Base-by-base conservation (phyloP, 1,284 basidiomycete genomes). In the Naganishia sp. region DNA sequence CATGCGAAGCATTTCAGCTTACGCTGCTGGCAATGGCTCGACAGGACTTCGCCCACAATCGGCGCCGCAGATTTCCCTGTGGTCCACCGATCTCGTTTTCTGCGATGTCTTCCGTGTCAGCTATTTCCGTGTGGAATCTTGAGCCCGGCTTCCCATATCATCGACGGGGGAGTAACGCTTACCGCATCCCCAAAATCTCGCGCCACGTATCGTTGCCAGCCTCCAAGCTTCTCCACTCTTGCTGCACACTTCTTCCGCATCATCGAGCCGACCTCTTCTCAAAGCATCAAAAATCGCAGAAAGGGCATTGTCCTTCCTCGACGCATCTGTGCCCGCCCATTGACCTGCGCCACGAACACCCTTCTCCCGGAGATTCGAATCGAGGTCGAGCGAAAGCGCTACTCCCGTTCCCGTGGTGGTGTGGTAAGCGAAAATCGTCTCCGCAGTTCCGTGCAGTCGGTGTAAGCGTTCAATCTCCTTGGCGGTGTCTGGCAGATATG, bases 171-270 rank as follows among this genome's bases (percentile, higher is more conserved):
- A 39, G 53, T 28, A 16, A n/a, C 11, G 23, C 53, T 45, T 33
- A 43, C 60, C 46, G 31, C 45, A 44, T 42, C 64, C 66, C 69
- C 69, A 70, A 45, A 53, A 55, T 44, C 42, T 46, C 10, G 63
- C 69, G 9, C 69, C 69, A 13, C 61, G 44, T 31, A 70, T 60
- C 43, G 63, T 68, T 21, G 66, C 69, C 18, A 66, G 60, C 36
- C 92, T 84, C 94, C 94, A 98, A 3, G 91, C 88, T 72, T 95
- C 90, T 69, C 92, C 88, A 0, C 90, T 88, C 72, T 87, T 87
- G 70, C 88, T 82, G 75, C 92, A 95, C 15, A 94, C 80, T 46
- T 90, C 88, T 10, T 94, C 83, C 0, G 94, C 94, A 21, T 90
- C 86, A 33, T 89, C 89, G 21, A 96, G 78, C 70, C 88, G 83